These are phyloP conservation scores for Colletotrichum tabaci DNA, from an alignment of 2,329 filamentous ascomycete species.

Conservation along the genomic window DNA sequence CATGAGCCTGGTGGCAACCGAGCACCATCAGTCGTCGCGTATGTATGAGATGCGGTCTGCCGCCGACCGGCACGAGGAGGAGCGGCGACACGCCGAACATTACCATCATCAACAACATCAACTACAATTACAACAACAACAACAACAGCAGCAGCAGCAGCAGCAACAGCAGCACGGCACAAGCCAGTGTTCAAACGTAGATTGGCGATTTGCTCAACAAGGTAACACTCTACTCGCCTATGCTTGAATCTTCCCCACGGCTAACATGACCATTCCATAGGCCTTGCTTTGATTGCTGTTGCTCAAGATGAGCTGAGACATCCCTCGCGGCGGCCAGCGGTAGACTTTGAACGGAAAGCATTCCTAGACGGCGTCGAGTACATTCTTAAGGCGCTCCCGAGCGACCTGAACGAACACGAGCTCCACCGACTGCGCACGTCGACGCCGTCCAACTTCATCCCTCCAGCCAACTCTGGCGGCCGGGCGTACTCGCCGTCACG, in stretches of 20 bases:
- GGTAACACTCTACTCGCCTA: constrained; percentile 44
- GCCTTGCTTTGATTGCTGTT: constrained; percentile 35
- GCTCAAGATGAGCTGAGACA: constrained; percentile 38
- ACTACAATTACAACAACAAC: too few relatives aligned
- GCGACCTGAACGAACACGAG: constrained; percentile 70
- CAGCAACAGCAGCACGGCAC: constrained; percentile 18
- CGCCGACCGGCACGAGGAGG: constrained; percentile 24
- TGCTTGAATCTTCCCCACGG: too few relatives aligned
- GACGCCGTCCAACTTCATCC: constrained; percentile 57
- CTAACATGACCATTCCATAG: constrained; percentile 8
- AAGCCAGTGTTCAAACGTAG: constrained; percentile 50
- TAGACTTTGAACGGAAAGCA: constrained; percentile 66
- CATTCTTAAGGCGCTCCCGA: constrained; percentile 74
- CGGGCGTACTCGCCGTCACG: constrained; percentile 47
- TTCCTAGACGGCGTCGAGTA: constrained; percentile 77
- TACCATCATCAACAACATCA: constrained; percentile 32
- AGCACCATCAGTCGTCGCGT: constrained; percentile 34
- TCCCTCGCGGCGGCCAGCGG: constrained; percentile 27
- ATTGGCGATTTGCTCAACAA: constrained; percentile 53
- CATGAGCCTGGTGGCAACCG: constrained; percentile 34
- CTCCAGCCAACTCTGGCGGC: constrained; percentile 35
- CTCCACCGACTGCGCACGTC: constrained; percentile 65
- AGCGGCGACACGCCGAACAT: constrained; percentile 17
- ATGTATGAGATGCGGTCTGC: constrained; percentile 26
- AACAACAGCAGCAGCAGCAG: constrained; percentile 5